Evolutionary conservation across 176 grass and related monocot species (phyloP).

Genomic region (Rhynchospora breviuscula): DNA sequence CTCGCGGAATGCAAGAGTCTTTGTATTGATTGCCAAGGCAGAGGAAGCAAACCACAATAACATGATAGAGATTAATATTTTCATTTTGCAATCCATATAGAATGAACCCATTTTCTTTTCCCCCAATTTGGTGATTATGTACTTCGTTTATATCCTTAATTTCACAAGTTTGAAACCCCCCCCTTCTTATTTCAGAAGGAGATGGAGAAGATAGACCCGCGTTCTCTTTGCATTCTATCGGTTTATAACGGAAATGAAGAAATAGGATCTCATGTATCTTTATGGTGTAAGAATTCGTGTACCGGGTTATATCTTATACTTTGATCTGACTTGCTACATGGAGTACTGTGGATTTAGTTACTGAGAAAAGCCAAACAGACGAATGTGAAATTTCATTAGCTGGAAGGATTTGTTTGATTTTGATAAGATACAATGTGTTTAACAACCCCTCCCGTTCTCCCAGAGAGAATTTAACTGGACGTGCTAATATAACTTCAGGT

Average conservation of each 20-base stretch:
- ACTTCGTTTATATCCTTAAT: not conserved
- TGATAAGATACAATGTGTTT: not conserved
- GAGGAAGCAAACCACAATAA: conserved; percentile 12
- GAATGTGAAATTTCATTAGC: not conserved
- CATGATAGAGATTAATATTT: conserved; percentile 2
- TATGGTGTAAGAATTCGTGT: not conserved
- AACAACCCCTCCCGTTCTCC: not conserved
- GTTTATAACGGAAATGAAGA: conserved; percentile 1
- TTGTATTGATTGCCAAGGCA: conserved; percentile 38
- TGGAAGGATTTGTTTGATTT: conserved; percentile 6
- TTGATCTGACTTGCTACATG: not conserved
- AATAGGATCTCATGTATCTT: not conserved
- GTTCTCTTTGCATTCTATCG: conserved; percentile 1
- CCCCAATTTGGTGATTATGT: not conserved
- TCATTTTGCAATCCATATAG: conserved; percentile 15
- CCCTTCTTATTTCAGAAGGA: conserved; percentile 15
- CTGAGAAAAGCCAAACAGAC: not conserved
- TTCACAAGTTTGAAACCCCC: conserved; percentile 12
- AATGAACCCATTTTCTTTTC: not conserved
- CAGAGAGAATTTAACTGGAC: not conserved
- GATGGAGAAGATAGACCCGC: conserved; percentile 4
- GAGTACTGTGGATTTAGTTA: no score
- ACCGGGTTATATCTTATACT: not conserved
- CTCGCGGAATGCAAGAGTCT: conserved; percentile 45
- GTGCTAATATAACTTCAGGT: not conserved